Conservation (phyloP, 495 filamentous ascomycete species). For the Staphylotrichum tortipilum region DNA sequence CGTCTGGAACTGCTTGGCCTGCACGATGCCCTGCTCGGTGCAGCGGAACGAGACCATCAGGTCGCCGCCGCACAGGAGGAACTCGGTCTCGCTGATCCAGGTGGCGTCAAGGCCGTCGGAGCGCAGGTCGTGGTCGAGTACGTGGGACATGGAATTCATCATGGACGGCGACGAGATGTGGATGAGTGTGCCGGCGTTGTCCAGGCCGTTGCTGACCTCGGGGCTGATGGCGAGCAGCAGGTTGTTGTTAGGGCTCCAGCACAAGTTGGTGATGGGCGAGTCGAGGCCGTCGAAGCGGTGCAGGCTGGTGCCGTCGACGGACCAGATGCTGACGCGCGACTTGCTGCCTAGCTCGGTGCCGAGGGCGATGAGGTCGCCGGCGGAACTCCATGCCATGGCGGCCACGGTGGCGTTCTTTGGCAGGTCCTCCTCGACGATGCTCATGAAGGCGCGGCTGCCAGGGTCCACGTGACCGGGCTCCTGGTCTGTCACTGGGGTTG, state of each 20-base stretch:
- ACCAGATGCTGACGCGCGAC: slow-evolving; percentile 61
- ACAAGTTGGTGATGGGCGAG: slow-evolving; percentile 48
- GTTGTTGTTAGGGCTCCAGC: slow-evolving; percentile 51
- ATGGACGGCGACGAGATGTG: slow-evolving; percentile 41
- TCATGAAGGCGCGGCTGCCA: slow-evolving; percentile 26
- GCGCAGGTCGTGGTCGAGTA: slow-evolving; percentile 38
- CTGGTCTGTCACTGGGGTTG: too few relatives aligned
- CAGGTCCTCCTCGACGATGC: slow-evolving; percentile 38
- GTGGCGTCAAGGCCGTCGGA: slow-evolving; percentile 45
- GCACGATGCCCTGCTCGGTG: slow-evolving; percentile 30
- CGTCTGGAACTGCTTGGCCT: slow-evolving; percentile 31
- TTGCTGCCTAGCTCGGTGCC: slow-evolving; percentile 55
- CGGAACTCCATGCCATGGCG: slow-evolving; percentile 63
- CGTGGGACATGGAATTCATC: slow-evolving; percentile 31
- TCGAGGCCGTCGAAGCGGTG: slow-evolving; percentile 39
- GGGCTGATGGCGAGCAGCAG: slow-evolving; percentile 49
- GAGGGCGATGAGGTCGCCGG: slow-evolving; percentile 59
- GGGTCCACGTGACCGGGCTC: slow-evolving; percentile 40
- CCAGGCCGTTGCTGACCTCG: slow-evolving; percentile 13
- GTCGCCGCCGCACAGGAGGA: slow-evolving; percentile 51
- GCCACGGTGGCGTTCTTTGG: slow-evolving; percentile 42
- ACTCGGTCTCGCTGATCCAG: slow-evolving; percentile 51
- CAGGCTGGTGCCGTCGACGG: slow-evolving; percentile 45
- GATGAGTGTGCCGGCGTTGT: slow-evolving; percentile 38
- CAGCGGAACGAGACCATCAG: slow-evolving; percentile 35